Percentiles rank a stretch among this genome's conserved stretches.
Conservation (phyloP, 2,329 filamentous ascomycete genomes). For the Ambrosiella beaveri region DNA sequence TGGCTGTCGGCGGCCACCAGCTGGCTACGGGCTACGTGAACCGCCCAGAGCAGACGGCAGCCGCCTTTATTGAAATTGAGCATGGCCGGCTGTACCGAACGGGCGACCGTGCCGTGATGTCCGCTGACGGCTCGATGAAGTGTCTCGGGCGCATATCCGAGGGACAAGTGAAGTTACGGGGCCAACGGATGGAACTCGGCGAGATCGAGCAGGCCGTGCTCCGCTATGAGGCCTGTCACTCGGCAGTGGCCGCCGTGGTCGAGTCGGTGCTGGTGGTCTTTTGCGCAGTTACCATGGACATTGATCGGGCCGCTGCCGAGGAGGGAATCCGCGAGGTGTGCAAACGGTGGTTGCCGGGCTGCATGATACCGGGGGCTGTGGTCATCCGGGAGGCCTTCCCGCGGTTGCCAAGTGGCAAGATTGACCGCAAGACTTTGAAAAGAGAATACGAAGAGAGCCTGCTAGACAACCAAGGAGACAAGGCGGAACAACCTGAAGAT, state of each 20-base stretch:
- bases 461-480: neutral
- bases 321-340: conserved; percentile 38
- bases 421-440: conserved; percentile 49
- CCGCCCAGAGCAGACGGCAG: conserved; percentile 53
- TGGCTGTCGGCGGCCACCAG: conserved; percentile 66
- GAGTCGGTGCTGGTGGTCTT: conserved; percentile 57
- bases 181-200: conserved; percentile 66
- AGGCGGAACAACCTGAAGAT: neutral
- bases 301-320: conserved; percentile 19
- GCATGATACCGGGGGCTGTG: conserved; percentile 68
- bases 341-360: conserved; percentile 57
- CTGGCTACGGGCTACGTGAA: conserved; percentile 71
- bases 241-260: conserved; percentile 49
- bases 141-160: conserved; percentile 64
- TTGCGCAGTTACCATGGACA: conserved; percentile 31
- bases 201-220: conserved; percentile 58
- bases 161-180: conserved; percentile 74
- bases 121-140: conserved; percentile 53
- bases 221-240: conserved; percentile 42
- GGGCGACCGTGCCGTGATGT: conserved; percentile 62
- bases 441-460: neutral
- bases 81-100: conserved; percentile 66
- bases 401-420: conserved; percentile 65
- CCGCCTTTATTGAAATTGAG: conserved; percentile 50
- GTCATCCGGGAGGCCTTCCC: conserved; percentile 48